Evolutionary conservation across 352 stramenopile species (phyloP).

Genomic region (Pythium vanterpoolii): DNA sequence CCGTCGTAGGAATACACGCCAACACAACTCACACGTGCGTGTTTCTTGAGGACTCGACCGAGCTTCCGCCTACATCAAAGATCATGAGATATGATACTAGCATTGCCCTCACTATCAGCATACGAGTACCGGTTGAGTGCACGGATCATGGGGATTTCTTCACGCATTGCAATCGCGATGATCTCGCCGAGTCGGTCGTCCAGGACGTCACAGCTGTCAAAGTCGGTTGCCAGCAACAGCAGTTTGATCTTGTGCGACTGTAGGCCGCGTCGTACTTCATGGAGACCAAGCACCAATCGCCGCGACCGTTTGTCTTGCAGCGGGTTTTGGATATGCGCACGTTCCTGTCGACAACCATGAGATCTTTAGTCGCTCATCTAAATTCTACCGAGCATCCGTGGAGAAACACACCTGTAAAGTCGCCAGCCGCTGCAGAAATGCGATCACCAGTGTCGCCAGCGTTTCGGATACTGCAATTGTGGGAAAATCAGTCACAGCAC

Average conservation of each 20-base stretch:
- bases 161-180: constrained; percentile 48
- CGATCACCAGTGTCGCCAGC: constrained; percentile 10
- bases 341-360: constrained; percentile 41
- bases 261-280: constrained; percentile 89
- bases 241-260: constrained; percentile 79
- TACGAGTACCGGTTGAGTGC: constrained; percentile 36
- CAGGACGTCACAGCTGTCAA: constrained; percentile 77
- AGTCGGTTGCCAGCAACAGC: constrained; percentile 88
- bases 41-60: constrained; percentile 91
- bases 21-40: constrained; percentile 92
- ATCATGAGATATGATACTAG: constrained; percentile 26
- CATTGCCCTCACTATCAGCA: background rate
- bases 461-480: background rate
- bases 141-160: constrained; percentile 46
- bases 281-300: constrained; percentile 89
- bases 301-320: constrained; percentile 60
- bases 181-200: constrained; percentile 86
- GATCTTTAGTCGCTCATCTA: background rate
- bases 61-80: constrained; percentile 87
- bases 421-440: constrained; percentile 36
- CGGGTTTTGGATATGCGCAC: constrained; percentile 57
- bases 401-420: constrained; percentile 20
- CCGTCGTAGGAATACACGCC: constrained; percentile 94
- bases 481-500: background rate
- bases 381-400: background rate